Evolutionary conservation across 805 yeast species (phyloP), one percentile per base, ranked within the genome.

Genomic region (Nakazawaea ishiwadae): DNA sequence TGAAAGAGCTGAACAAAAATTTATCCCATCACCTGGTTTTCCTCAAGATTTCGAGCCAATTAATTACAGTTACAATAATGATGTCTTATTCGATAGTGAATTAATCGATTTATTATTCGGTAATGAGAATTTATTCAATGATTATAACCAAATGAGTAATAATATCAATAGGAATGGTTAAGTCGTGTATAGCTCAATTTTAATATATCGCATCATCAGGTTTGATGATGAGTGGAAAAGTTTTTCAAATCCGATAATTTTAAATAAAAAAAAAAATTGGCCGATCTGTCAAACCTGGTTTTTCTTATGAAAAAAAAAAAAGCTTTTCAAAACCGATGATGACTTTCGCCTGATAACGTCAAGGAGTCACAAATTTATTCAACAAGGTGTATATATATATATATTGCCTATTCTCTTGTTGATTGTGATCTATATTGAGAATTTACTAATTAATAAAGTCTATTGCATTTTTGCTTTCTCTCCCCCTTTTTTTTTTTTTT

Each of bases 71-170:
- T 41, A 26, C n/a, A 41, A 41, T 17, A 41, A 33, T 17, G 44
- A 41, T 31, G 23, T 37, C 20, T 41, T 41, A 36, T 38, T 42
- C 31, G 45, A 42, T 32, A 28, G 37, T 20, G 45, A 42, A 20
- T 38, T 42, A 35, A 42, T 42, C 14, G 45, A 42, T 38, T 28
- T 42, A 17, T 38, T 42, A 19, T 42, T 42, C 16, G 45, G 45
- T 4, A 35, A 42, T 31, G 42, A 42, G n/a, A 36, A 37, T 28
- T 28, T 42, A 32, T 38, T 39, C 20, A 32, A 28, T 19, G 44
- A 36, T 27, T 41, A 41, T 19, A 41, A 41, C 26, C 44, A 41
- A 14, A 31, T 41, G 44, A 37, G 38, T 18, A 41, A 41, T 21
- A 36, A 31, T 14, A 31, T 35, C 9, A 31, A 30, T 18, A 28